Percentiles rank a stretch among this genome's conserved stretches.
Evolutionary conservation across 2,329 filamentous ascomycete genomes (phyloP).

Genomic region (Pyricularia pennisetigena): DNA sequence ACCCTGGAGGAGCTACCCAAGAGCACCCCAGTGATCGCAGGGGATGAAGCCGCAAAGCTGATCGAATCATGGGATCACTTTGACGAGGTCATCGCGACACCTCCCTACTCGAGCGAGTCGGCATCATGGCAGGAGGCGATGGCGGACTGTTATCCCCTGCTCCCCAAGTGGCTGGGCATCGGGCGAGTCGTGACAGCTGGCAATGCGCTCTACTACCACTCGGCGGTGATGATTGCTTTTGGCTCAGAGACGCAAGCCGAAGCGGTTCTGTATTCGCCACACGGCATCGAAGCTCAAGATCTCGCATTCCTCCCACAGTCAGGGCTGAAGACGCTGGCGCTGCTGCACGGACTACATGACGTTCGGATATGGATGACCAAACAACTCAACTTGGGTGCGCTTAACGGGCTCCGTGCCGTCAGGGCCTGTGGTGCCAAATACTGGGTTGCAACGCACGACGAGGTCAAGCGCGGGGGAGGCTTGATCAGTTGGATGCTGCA

Average conservation of each 20-base stretch:
- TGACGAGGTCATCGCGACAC: conserved; percentile 37
- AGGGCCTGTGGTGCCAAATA: conserved; percentile 42
- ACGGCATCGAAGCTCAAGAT: conserved; percentile 42
- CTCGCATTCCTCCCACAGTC: conserved; percentile 31
- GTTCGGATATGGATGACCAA: conserved; percentile 37
- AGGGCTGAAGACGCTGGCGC: conserved; percentile 40
- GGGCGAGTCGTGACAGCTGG: conserved; percentile 41
- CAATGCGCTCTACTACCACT: conserved; percentile 51
- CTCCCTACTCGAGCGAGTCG: conserved; percentile 26
- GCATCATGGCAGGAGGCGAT: conserved; percentile 3
- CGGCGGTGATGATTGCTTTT: conserved; percentile 50
- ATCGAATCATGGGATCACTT: conserved; percentile 53
- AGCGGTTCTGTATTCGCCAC: conserved; percentile 54
- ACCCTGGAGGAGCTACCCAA: conserved; percentile 46
- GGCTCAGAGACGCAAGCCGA: conserved; percentile 23
- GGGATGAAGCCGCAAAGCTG: conserved; percentile 44
- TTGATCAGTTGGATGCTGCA: conserved; percentile 42
- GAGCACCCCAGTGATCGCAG: conserved; percentile 48
- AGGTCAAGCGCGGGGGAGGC: conserved; percentile 49
- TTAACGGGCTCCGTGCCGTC: conserved; percentile 50
- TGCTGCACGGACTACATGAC: conserved; percentile 56
- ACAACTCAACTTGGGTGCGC: conserved; percentile 54
- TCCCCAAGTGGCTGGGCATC: conserved; percentile 54
- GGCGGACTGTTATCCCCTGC: conserved; percentile 6
- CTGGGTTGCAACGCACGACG: conserved; percentile 58